A percentile compares a stretch with the other conserved stretches of the same genome.
Conservation (phyloP, 2,329 filamentous ascomycete genomes). For the Aspergillus arachidicola region DNA sequence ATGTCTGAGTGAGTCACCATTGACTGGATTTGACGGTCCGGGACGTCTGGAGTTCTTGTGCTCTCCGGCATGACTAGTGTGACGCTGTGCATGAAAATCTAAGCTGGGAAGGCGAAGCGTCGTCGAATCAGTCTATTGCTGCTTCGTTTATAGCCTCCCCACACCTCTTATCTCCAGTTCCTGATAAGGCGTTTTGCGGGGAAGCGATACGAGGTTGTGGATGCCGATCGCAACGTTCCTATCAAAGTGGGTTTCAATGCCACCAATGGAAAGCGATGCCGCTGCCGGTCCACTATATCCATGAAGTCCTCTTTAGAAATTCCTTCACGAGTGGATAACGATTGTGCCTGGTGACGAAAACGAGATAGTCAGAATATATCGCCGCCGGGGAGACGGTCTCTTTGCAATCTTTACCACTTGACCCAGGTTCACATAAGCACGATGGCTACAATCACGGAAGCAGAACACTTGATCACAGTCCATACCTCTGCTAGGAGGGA, state of each 20-base stretch:
- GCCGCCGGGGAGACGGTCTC: neutral
- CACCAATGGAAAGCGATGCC: constrained; percentile 14
- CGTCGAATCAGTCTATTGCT: neutral
- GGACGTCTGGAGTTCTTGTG: neutral
- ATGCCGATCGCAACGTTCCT: neutral
- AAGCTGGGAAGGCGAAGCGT: neutral
- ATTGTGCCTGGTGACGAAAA: neutral
- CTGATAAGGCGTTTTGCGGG: constrained; percentile 1
- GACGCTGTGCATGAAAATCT: neutral
- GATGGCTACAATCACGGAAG: constrained; percentile 6
- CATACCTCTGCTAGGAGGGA: neutral
- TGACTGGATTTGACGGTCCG: neutral
- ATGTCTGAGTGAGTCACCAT: neutral
- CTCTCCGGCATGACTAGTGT: neutral
- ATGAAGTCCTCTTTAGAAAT: neutral
- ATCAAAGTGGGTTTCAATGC: constrained; percentile 10
- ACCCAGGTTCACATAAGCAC: neutral
- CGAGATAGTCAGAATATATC: neutral
- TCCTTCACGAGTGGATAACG: too few species aligned
- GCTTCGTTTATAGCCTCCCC: neutral
- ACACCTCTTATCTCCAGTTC: neutral
- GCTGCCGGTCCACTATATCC: neutral
- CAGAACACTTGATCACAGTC: neutral
- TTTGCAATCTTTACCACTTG: neutral
- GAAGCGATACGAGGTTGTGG: neutral